A percentile compares a stretch with the other conserved stretches of the same genome.
These are phyloP conservation scores for Pythium graminicola DNA, from an alignment of 352 stramenopile species.

Conservation along the genomic window DNA sequence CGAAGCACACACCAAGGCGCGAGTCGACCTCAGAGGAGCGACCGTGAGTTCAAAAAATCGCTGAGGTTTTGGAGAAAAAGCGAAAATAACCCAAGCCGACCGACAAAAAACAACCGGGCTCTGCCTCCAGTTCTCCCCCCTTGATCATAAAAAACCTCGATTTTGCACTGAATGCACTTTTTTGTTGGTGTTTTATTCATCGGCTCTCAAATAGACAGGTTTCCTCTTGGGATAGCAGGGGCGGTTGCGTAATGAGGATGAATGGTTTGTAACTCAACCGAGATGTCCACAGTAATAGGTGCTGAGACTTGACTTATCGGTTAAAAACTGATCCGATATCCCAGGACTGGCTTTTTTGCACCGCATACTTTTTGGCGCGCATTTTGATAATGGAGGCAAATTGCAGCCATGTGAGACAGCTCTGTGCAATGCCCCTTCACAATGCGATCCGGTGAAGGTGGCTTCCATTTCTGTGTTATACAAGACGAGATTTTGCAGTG, in stretches of 20 bases:
- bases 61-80: constrained; percentile 35
- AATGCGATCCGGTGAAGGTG: not conserved
- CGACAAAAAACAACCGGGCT: constrained; percentile 21
- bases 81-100: constrained; percentile 24
- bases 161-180: constrained; percentile 13
- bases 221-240: constrained; percentile 11
- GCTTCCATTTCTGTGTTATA: not conserved
- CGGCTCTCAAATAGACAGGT: constrained; percentile 9
- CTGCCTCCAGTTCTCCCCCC: not conserved
- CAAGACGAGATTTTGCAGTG: constrained; percentile 10
- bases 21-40: constrained; percentile 11
- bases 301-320: not conserved
- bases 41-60: constrained; percentile 26
- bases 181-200: constrained; percentile 19
- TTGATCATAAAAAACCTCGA: constrained; percentile 20
- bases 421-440: constrained; percentile 9
- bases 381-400: constrained; percentile 8
- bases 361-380: constrained; percentile 4
- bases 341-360: constrained; percentile 18
- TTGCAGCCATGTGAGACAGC: constrained; percentile 22
- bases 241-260: not conserved
- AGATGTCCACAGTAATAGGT: not conserved
- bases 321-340: constrained; percentile 7
- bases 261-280: constrained; percentile 11
- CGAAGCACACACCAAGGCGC: constrained; percentile 20